Base-by-base conservation (phyloP, 2,329 filamentous ascomycete species). In the Penicillium sclerotigenum region DNA sequence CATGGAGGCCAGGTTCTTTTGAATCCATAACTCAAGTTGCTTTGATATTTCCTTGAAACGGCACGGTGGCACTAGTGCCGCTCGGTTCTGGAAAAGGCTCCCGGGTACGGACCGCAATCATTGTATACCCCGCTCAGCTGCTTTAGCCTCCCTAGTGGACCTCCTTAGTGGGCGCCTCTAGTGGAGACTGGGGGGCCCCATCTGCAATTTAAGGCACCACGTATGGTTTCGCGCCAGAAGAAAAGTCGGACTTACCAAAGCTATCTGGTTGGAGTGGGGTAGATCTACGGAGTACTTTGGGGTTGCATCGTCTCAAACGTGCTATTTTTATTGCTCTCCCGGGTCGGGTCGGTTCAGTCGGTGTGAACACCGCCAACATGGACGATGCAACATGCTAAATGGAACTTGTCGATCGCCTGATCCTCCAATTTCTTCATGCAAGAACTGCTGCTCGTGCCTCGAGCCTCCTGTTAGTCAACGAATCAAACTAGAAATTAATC, bases 341-440 rank as follows among this genome's bases (percentile, higher is more conserved):
- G 41, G 45, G 49, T 58, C 18, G 14, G 14, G 38, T 42, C 40
- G 24, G 16, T 42, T 42, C 50, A 65, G 66, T 70, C 68, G 67
- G 68, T 71, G 67, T 69, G 58, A 57, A 52, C 60, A 58, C 52
- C 51, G 54, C 56, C 58, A 64, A 57, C 59, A 54, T 60, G 49
- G 57, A 60, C 52, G 51, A 61, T 61, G 55, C 60, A 65, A 49
- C 59, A 56, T 58, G 60, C 62, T 65, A 46, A 63, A 65, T 59
- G 42, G 51, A 58, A 61, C 48, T 49, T 61, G 62, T 60, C 64
- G 69, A 68, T 70, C 67, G 64, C 58, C 60, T 66, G 65, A 65
- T 66, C 59, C 54, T 59, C 47, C 53, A 63, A 13, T 52, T 64
- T 55, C 42, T 41, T 62, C 58, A 68, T 68, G 60, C 64, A 64